Base-by-base conservation (phyloP, 164 flowering plant species). In the Santalum album region DNA sequence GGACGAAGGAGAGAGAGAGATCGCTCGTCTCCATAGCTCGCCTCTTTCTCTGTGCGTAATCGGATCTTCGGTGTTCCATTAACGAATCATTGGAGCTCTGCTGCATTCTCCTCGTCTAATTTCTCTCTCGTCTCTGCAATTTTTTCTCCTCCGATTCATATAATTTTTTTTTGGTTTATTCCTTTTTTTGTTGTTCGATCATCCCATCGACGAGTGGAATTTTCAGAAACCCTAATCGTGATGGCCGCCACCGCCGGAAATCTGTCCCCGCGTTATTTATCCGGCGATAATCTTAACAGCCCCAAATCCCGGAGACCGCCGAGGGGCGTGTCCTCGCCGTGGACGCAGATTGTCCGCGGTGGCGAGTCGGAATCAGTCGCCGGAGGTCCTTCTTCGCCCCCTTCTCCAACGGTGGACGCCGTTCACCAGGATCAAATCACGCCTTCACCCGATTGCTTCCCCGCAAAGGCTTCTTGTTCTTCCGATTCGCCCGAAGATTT, bases 301-400 rank as follows among this genome's bases (percentile, higher is more conserved):
- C 23, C 50, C 23, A 9, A 20, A 20, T 23, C 50, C 18, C 50
- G 50, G 14, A 21, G 50, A 3, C 12, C 50, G 15, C 0, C 22
- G 12, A 15, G 25, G 50, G 21, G 19, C 5, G 47, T 20, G 14
- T 16, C 15, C 22, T 20, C 22, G 12, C 12, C 12, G 50, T 46
- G 50, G 50, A 46, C 50, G 10, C 22, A 46, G 50, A 23, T 46
- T 19, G 50, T 46, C 50, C 50, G 50, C 50, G 50, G 50, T 1
- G n/a, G n/a, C n/a, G 50, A 46, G 50, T 15, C 25, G 23, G 50
- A 23, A 9, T 1, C 50, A 5, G 10, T 20, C 25, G 0, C 23
- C 11, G 0, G 3, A 3, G 50, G 5, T 19, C 50, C 50, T 10
- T 11, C 50, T 22, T 23, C 50, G 23, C 50, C 50, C 6, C 14